phyloP scores from a whole-genome alignment of 176 grass and related monocot genomes.

The Oryza nivara region DNA sequence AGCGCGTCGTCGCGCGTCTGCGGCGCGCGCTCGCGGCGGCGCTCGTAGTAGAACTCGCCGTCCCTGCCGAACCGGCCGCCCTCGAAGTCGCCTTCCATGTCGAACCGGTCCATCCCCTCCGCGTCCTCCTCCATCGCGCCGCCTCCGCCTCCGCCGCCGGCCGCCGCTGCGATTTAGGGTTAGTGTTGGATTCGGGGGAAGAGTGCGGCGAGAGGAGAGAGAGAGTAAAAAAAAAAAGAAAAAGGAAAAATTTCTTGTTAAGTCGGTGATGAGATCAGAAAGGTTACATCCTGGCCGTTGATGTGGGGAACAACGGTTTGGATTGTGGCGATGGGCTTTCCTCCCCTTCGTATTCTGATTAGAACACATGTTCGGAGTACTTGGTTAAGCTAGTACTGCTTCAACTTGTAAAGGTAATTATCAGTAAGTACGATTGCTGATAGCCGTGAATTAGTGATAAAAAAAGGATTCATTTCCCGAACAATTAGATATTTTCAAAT shows the following conservation, averaged over 20 bases:
- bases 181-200: background rate
- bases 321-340: too few relatives aligned
- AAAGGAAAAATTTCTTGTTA: background rate
- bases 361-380: too few relatives aligned
- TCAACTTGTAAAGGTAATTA: too few relatives aligned
- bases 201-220: background rate
- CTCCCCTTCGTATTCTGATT: too few relatives aligned
- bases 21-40: conserved; percentile 53
- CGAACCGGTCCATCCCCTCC: conserved; percentile 72
- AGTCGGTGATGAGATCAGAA: background rate
- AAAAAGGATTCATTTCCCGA: too few relatives aligned
- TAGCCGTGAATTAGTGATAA: too few relatives aligned
- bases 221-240: too few relatives aligned
- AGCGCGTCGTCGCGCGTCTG: conserved; percentile 72
- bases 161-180: background rate
- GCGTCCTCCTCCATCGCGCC: conserved; percentile 65
- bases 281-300: too few relatives aligned
- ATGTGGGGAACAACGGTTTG: too few relatives aligned
- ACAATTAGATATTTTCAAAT: too few relatives aligned
- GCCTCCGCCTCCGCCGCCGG: background rate
- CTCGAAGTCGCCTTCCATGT: conserved; percentile 75
- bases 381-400: too few relatives aligned
- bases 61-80: conserved; percentile 70
- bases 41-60: conserved; percentile 75
- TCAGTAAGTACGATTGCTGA: too few relatives aligned